These are phyloP conservation scores for Schizopora paradoxa DNA, from an alignment of 1,284 basidiomycete genomes.

Conservation along the genomic window DNA sequence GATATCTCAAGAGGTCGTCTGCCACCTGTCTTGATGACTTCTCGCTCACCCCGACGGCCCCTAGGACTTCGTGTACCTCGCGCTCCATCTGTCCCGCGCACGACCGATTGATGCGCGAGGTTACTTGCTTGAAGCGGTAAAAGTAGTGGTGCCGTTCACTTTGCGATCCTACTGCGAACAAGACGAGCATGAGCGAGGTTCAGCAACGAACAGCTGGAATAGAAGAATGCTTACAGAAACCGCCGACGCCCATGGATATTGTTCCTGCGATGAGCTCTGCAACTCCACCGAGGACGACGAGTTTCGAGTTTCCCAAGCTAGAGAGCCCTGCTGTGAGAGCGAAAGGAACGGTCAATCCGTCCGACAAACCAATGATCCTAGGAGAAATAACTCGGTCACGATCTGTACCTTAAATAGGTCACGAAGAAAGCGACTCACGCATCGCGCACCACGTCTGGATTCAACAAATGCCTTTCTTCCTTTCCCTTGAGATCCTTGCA, in stretches of 20 bases:
- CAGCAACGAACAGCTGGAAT: neutral
- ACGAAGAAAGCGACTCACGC: constrained; percentile 44
- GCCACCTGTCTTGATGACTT: constrained; percentile 77
- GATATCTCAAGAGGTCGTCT: constrained; percentile 63
- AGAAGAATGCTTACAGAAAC: constrained; percentile 52
- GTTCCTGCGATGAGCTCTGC: constrained; percentile 94
- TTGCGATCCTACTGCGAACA: constrained; percentile 70
- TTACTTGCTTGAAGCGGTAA: constrained; percentile 70
- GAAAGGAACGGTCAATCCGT: constrained; percentile 94
- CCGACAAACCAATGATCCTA: constrained; percentile 91
- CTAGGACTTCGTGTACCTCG: constrained; percentile 86
- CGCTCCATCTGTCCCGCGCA: constrained; percentile 95
- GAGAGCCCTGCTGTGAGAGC: constrained; percentile 88
- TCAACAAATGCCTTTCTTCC: constrained; percentile 73
- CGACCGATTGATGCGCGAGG: constrained; percentile 78
- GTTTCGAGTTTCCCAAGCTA: constrained; percentile 79
- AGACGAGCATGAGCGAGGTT: neutral
- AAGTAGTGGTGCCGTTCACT: constrained; percentile 94
- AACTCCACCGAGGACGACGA: constrained; percentile 88
- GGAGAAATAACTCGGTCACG: neutral
- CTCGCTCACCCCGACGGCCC: constrained; percentile 85
- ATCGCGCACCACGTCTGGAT: constrained; percentile 83
- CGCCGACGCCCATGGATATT: constrained; percentile 96
- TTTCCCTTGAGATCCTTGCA: constrained; percentile 77
- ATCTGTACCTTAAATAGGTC: no score